Evolutionary conservation across 2,329 filamentous ascomycete species (phyloP).

Genomic region (Talaromyces sp.): DNA sequence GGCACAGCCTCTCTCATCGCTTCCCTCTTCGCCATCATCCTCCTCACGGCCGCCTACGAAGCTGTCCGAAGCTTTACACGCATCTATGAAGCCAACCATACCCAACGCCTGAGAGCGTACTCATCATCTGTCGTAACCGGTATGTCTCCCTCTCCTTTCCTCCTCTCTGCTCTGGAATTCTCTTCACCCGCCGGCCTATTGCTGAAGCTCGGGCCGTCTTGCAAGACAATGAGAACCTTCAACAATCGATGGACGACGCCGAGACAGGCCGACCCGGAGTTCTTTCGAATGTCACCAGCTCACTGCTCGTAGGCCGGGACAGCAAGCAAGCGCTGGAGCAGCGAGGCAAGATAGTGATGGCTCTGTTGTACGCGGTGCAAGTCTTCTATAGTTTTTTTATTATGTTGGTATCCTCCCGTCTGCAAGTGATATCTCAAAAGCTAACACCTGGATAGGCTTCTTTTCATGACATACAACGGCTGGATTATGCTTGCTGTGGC

Average conservation of each 20-base stretch:
- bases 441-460: conserved; percentile 59
- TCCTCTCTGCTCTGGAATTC: neutral
- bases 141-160: conserved; percentile 19
- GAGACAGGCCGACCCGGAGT: conserved; percentile 4
- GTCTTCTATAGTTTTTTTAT: conserved; percentile 99
- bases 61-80: conserved; percentile 72
- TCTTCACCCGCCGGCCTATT: conserved; percentile 8
- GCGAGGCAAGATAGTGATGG: conserved; percentile 72
- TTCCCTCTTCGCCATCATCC: conserved; percentile 76
- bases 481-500: conserved; percentile 94
- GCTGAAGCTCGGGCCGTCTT: conserved; percentile 20
- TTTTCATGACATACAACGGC: conserved; percentile 99
- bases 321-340: conserved; percentile 57
- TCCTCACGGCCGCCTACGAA: conserved; percentile 89
- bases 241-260: neutral
- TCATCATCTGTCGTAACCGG: conserved; percentile 26
- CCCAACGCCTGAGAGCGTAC: conserved; percentile 47
- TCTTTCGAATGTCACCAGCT: conserved; percentile 51
- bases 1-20: conserved; percentile 68
- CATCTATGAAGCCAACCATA: conserved; percentile 62
- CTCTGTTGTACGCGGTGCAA: conserved; percentile 79
- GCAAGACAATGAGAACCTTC: conserved; percentile 31
- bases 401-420: conserved; percentile 64
- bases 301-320: conserved; percentile 69
- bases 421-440: neutral